Conservation (phyloP, 169 alveolate genomes). For the Plasmodium sp. region DNA sequence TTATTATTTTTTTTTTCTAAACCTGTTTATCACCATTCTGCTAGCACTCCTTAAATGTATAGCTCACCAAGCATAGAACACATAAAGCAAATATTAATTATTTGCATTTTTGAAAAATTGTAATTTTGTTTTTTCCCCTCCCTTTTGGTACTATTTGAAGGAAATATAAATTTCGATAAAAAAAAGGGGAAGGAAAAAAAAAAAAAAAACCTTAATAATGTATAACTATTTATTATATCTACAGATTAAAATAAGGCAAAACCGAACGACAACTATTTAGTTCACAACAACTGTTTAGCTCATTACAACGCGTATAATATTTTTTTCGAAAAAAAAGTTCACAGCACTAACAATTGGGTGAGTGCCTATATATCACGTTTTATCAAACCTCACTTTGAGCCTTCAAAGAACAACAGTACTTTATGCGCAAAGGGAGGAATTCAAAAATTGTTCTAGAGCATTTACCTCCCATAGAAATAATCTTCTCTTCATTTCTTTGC, state of each 20-base stretch:
- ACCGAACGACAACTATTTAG: too few relatives aligned
- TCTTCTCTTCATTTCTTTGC: not conserved
- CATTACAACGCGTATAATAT: too few relatives aligned
- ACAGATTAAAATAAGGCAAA: not conserved
- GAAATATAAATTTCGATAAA: not conserved
- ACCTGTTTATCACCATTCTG: not conserved
- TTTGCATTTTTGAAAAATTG: not conserved
- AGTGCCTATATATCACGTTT: not conserved
- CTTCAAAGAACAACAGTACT: not conserved
- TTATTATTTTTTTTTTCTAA: not conserved
- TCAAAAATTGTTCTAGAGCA: not conserved
- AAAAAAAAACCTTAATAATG: not conserved
- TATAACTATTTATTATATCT: not conserved
- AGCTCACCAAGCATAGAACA: not conserved
- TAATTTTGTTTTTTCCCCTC: not conserved
- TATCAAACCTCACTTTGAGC: not conserved
- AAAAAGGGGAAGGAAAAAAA: not conserved
- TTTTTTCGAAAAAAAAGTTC: not conserved
- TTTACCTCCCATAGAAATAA: not conserved
- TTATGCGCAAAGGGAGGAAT: not conserved
- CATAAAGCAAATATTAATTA: not conserved
- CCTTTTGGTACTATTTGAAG: not conserved
- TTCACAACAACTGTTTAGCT: not conserved
- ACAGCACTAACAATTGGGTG: not conserved
- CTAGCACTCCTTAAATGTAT: not conserved